phyloP scores from a whole-genome alignment of 306 rosid genomes.

The Cucurbita moschata region DNA sequence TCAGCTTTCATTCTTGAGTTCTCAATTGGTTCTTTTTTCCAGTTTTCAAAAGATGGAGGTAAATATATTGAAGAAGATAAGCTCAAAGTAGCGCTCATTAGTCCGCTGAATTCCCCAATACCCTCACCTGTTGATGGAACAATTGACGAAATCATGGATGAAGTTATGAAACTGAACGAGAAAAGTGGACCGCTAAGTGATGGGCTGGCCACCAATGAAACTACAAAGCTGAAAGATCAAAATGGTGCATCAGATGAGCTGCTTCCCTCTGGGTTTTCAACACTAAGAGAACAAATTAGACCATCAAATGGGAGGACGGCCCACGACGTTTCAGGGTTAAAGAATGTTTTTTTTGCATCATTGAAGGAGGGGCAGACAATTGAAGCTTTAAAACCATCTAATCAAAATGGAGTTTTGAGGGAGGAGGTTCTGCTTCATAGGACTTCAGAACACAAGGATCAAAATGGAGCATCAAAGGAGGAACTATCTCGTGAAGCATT shows the following conservation, averaged over 20 bases:
- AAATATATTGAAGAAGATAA: conserved; percentile 62
- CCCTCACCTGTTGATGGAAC: conserved; percentile 41
- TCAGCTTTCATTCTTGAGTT: background rate
- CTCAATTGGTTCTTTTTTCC: conserved; percentile 8
- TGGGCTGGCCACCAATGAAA: background rate
- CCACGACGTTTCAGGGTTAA: background rate
- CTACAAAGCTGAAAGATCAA: conserved; percentile 1
- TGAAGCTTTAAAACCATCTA: background rate
- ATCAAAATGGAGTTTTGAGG: conserved; percentile 6
- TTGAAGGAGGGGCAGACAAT: background rate
- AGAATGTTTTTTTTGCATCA: background rate
- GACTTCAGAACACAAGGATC: background rate
- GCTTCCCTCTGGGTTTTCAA: background rate
- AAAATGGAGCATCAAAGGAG: background rate
- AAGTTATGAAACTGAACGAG: conserved; percentile 12
- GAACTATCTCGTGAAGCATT: background rate
- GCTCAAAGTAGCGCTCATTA: conserved; percentile 51
- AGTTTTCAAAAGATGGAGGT: conserved; percentile 59
- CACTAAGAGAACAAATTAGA: background rate
- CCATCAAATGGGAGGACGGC: background rate
- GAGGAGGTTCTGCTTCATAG: background rate
- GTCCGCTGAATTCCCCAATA: conserved; percentile 47
- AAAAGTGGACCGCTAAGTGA: conserved; percentile 11
- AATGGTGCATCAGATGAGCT: background rate
- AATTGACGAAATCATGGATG: conserved; percentile 30